Evolutionary conservation across 1,284 basidiomycete species (phyloP).

Genomic region (Melampsora americana): DNA sequence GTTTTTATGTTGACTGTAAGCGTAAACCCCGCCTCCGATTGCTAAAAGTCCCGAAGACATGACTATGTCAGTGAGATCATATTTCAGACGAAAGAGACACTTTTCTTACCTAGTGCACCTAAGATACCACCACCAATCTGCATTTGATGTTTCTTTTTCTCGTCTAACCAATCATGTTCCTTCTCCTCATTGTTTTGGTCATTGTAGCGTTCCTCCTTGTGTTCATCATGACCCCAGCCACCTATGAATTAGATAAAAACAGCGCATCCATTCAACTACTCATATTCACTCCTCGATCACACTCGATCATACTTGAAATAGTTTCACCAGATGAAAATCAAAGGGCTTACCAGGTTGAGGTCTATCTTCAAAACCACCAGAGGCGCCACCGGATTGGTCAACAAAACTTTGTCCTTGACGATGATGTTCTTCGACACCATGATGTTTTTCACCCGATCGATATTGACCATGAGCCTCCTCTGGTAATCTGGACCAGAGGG

Average conservation of each 20-base stretch:
- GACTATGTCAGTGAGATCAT: not conserved
- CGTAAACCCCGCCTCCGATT: slow-evolving; percentile 29
- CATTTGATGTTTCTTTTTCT: slow-evolving; percentile 32
- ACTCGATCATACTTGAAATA: not conserved
- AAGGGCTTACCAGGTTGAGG: slow-evolving; percentile 32
- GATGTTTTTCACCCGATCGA: slow-evolving; percentile 16
- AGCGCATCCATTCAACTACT: no score
- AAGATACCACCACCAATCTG: slow-evolving; percentile 38
- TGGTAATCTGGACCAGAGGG: slow-evolving; percentile 30
- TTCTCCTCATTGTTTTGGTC: not conserved
- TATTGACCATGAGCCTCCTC: slow-evolving; percentile 18
- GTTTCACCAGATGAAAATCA: not conserved
- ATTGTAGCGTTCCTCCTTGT: slow-evolving; percentile 15
- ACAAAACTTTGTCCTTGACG: slow-evolving; percentile 22
- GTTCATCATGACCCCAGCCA: slow-evolving; percentile 28
- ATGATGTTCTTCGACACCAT: slow-evolving; percentile 29
- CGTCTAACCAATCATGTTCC: slow-evolving; percentile 31
- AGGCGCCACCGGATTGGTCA: slow-evolving; percentile 12
- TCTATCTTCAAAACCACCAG: slow-evolving; percentile 9
- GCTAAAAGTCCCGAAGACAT: not conserved
- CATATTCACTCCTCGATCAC: no score
- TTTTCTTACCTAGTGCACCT: slow-evolving; percentile 21
- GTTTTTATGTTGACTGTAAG: slow-evolving; percentile 41
- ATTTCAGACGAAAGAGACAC: not conserved
- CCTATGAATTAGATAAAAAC: not conserved